These are phyloP conservation scores for Nissolia schottii DNA, from an alignment of 306 rosid species.

Conservation along the genomic window DNA sequence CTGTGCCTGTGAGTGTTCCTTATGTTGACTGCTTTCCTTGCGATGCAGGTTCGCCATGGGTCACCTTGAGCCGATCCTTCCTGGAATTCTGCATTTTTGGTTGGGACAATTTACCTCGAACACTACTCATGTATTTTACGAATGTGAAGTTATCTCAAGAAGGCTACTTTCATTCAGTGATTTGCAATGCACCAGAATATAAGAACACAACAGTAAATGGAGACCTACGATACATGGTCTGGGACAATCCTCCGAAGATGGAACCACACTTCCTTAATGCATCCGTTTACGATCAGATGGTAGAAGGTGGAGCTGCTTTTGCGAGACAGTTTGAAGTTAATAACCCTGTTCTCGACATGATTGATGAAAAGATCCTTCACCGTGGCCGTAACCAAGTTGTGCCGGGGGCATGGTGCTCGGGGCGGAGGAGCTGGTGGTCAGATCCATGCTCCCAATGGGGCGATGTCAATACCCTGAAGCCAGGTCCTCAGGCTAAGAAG, in stretches of 20 bases:
- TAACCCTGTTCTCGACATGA: constrained; percentile 67
- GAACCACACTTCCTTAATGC: constrained; percentile 77
- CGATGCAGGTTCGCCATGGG: constrained; percentile 94
- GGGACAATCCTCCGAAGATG: constrained; percentile 91
- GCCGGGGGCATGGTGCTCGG: constrained; percentile 87
- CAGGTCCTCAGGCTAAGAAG: constrained; percentile 75
- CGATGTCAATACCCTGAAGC: constrained; percentile 63
- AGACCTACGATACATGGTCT: constrained; percentile 76
- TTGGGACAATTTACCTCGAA: constrained; percentile 95
- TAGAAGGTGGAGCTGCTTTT: constrained; percentile 80
- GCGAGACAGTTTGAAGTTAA: constrained; percentile 66
- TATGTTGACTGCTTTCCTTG: constrained; percentile 27
- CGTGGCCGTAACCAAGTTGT: constrained; percentile 47
- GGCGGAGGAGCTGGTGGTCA: constrained; percentile 66
- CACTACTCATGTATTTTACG: constrained; percentile 81
- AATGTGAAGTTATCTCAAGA: constrained; percentile 81
- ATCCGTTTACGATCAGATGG: constrained; percentile 66
- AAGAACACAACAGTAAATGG: constrained; percentile 81
- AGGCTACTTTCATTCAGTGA: constrained; percentile 87
- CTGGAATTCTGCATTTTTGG: constrained; percentile 83
- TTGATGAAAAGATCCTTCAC: constrained; percentile 65
- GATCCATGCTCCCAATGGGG: constrained; percentile 93
- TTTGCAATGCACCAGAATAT: constrained; percentile 82
- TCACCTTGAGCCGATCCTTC: constrained; percentile 71
- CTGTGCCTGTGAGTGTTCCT: neutral